These are phyloP conservation scores for Oryza meridionalis DNA, from an alignment of 176 grass and related monocot species.

Conservation along the genomic window DNA sequence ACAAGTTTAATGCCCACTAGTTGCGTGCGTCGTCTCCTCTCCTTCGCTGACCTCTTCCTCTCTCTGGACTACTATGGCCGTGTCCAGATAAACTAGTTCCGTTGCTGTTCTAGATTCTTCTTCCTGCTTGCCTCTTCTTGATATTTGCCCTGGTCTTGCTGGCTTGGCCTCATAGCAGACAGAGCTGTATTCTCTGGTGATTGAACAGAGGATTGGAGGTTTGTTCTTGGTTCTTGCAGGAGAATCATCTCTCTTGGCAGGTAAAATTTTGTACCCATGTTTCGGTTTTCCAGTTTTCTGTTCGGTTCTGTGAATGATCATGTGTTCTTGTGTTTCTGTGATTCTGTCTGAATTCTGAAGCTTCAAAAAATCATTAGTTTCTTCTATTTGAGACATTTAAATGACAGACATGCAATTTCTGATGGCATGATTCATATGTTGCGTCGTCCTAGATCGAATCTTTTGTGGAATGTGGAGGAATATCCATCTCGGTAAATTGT, in stretches of 20 bases:
- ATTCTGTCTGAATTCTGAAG: background rate
- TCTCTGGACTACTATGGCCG: background rate
- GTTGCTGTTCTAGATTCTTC: constrained; percentile 28
- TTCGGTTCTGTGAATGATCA: background rate
- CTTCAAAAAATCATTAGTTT: background rate
- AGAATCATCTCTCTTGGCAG: background rate
- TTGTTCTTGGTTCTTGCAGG: background rate
- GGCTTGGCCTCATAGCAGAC: background rate
- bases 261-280: background rate
- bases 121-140: background rate
- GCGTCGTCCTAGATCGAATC: background rate
- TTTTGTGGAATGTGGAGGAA: background rate
- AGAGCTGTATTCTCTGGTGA: background rate
- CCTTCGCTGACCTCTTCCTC: background rate
- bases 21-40: constrained; percentile 33
- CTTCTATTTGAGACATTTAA: background rate
- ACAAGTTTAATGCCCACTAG: constrained; percentile 17
- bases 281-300: background rate
- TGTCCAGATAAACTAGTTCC: background rate
- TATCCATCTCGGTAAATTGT: background rate
- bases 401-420: background rate
- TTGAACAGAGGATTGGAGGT: background rate
- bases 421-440: background rate
- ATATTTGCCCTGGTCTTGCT: constrained; percentile 10
- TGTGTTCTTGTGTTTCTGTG: background rate